These are phyloP conservation scores for Actinomucor elegans DNA, from an alignment of 371 early-diverging fungal genomes.

Conservation along the genomic window DNA sequence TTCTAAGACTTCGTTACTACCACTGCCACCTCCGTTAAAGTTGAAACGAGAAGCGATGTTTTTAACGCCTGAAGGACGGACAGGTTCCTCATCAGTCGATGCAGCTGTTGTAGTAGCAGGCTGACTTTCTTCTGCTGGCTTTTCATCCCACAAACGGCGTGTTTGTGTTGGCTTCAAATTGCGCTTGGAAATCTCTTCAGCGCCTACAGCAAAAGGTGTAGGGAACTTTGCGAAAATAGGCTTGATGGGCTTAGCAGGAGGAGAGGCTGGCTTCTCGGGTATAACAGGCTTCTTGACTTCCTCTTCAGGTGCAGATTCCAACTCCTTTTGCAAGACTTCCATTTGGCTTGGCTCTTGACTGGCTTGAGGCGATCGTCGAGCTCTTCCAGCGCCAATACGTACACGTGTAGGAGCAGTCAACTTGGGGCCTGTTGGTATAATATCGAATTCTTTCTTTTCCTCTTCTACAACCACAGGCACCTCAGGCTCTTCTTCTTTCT, in stretches of 20 bases:
- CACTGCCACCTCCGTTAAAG: conserved; percentile 42
- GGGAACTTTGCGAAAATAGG: conserved; percentile 69
- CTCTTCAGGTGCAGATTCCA: conserved; percentile 12
- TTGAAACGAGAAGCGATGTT: conserved; percentile 57
- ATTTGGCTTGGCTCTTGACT: conserved; percentile 45
- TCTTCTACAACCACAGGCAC: conserved; percentile 5
- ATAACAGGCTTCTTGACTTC: conserved; percentile 19
- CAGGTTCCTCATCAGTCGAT: conserved; percentile 18
- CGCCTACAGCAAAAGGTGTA: conserved; percentile 58
- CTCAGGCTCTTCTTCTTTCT: conserved; percentile 6
- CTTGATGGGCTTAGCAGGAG: conserved; percentile 60
- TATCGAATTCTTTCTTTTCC: conserved; percentile 12
- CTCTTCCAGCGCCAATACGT: conserved; percentile 23
- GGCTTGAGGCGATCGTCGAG: conserved; percentile 32
- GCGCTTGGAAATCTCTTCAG: conserved; percentile 34
- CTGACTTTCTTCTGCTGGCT: conserved; percentile 26
- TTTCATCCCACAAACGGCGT: conserved; percentile 45
- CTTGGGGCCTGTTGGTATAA: conserved; percentile 45
- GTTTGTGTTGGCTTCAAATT: conserved; percentile 40
- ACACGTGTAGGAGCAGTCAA: conserved; percentile 37
- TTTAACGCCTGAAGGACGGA: conserved; percentile 55
- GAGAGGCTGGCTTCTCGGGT: conserved; percentile 24
- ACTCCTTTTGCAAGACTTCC: conserved; percentile 40
- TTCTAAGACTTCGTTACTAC: conserved; percentile 56
- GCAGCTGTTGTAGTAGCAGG: conserved; percentile 9